Evolutionary conservation across 495 filamentous ascomycete genomes (phyloP).

Genomic region (Tuber aestivum): DNA sequence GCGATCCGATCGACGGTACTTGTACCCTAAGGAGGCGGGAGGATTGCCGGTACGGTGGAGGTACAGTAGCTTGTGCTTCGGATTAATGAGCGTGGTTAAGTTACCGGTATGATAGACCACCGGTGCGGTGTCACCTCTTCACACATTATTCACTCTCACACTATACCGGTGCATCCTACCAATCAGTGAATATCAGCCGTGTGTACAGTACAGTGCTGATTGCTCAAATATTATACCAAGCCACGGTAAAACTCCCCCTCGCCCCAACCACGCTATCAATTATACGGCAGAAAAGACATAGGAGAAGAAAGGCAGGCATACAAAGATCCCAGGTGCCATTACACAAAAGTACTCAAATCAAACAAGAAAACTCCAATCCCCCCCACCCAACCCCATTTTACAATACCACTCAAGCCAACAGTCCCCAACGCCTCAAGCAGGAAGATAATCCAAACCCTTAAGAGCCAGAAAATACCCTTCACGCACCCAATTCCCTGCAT

Average conservation of each 20-base stretch:
- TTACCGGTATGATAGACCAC: too few relatives aligned
- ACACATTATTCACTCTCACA: neutral
- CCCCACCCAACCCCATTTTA: neutral
- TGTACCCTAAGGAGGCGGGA: neutral
- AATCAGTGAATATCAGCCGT: neutral
- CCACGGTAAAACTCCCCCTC: neutral
- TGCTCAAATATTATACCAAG: neutral
- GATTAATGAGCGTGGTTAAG: too few relatives aligned
- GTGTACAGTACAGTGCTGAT: too few relatives aligned
- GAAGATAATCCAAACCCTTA: neutral
- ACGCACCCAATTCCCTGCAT: slow-evolving; percentile 25
- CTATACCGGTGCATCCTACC: neutral
- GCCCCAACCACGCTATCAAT: neutral
- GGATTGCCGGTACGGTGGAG: neutral
- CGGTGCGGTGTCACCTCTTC: too few relatives aligned
- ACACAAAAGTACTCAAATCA: neutral
- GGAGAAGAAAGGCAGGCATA: neutral
- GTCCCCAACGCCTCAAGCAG: neutral
- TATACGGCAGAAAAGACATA: neutral
- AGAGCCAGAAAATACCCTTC: slow-evolving; percentile 36
- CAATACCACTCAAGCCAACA: neutral
- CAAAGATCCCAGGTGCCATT: neutral
- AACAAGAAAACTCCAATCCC: neutral
- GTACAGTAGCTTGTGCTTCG: too few relatives aligned
- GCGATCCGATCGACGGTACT: neutral